phyloP scores from a whole-genome alignment of 768 basidiomycete genomes.

The Gyrodon lividus region DNA sequence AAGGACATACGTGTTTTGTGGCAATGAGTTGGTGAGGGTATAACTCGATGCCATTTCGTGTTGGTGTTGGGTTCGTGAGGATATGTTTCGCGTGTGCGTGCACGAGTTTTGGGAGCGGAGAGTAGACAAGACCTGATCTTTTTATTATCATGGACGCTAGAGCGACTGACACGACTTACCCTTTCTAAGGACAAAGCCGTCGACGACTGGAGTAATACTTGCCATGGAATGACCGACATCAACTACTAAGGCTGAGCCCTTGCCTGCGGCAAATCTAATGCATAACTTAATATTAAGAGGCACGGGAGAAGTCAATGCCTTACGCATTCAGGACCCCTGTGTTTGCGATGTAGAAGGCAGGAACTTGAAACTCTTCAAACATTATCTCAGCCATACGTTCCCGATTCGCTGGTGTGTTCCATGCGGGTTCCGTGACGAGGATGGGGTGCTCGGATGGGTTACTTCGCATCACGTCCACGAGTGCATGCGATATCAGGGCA shows the following conservation, averaged over 20 bases:
- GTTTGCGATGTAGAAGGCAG: constrained; percentile 96
- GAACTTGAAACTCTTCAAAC: constrained; percentile 94
- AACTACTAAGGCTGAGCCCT: constrained; percentile 94
- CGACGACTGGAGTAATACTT: constrained; percentile 93
- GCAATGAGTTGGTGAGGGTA: constrained; percentile 87
- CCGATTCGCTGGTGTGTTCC: constrained; percentile 92
- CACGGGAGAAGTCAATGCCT: constrained; percentile 24
- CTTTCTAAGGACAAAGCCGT: constrained; percentile 96
- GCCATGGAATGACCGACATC: constrained; percentile 89
- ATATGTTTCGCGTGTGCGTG: constrained; percentile 75
- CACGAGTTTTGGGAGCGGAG: constrained; percentile 75
- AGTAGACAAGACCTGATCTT: constrained; percentile 68
- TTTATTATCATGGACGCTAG: background rate
- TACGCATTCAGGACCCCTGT: constrained; percentile 93
- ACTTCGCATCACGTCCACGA: constrained; percentile 73
- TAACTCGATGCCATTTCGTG: constrained; percentile 63
- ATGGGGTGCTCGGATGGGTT: constrained; percentile 86
- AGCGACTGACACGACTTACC: constrained; percentile 42
- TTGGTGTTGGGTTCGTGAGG: constrained; percentile 48
- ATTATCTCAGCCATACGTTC: constrained; percentile 96
- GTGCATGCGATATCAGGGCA: constrained; percentile 70
- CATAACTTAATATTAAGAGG: constrained; percentile 9
- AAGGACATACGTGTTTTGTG: constrained; percentile 60
- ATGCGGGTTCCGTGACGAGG: constrained; percentile 91
- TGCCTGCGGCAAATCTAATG: constrained; percentile 89